Percentiles rank a stretch among this genome's conserved stretches.
Conservation (phyloP, 208 protist genomes). For the Sergeia podlipaevii region DNA sequence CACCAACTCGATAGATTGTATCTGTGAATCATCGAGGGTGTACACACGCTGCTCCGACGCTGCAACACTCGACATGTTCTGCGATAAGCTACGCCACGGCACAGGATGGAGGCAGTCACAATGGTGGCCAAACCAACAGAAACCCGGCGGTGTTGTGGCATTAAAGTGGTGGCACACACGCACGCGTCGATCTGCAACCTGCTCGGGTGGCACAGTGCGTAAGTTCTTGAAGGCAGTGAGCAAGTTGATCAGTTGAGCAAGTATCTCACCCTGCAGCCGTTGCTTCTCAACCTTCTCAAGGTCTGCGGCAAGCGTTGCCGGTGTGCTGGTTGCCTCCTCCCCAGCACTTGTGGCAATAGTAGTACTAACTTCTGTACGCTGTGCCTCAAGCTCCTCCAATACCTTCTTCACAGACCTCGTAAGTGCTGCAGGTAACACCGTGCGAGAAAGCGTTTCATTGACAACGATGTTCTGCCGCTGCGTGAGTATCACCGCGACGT, state of each 20-base stretch:
- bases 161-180: conserved; percentile 20
- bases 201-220: neutral
- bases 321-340: conserved; percentile 5
- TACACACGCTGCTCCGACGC: too few species aligned
- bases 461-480: conserved; percentile 29
- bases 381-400: conserved; percentile 3
- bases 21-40: too few species aligned
- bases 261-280: conserved; percentile 14
- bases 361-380: too few species aligned
- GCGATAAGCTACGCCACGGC: too few species aligned
- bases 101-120: conserved; percentile 29
- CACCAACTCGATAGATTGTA: too few species aligned
- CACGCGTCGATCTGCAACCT: neutral
- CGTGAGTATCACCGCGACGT: conserved; percentile 59
- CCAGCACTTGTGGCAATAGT: conserved; percentile 1
- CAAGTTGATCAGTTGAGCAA: conserved; percentile 22
- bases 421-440: conserved; percentile 20
- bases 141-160: conserved; percentile 13
- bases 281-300: conserved; percentile 18
- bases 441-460: conserved; percentile 31
- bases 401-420: conserved; percentile 21
- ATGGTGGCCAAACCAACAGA: conserved; percentile 43
- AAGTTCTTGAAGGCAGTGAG: conserved; percentile 8
- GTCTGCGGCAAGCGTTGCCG: conserved; percentile 1
- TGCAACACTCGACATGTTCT: too few species aligned